Base-by-base conservation (phyloP, 164 flowering plant genomes). In the Buxus sempervirens region DNA sequence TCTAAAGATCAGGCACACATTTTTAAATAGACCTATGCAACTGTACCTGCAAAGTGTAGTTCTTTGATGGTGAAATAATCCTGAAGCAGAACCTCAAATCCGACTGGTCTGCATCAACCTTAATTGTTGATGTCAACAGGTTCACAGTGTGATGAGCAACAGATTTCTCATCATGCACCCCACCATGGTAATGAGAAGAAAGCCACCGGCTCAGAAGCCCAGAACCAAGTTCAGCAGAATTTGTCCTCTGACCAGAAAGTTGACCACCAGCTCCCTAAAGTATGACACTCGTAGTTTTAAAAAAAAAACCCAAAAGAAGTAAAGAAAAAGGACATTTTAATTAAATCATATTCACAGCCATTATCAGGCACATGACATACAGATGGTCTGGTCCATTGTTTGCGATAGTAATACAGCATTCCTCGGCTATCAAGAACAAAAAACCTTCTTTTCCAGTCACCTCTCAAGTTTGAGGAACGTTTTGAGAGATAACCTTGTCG, bases 381-480 rank as follows among this genome's bases (percentile, higher is more conserved):
- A 71, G 90, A 82, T 73, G 90, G 67, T 63, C 77, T 81, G 70
- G 69, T 79, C 70, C 79, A 80, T 66, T 85, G 93, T 80, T 91
- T 91, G 64, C 95, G 95, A 76, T 94, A 91, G 73, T 94, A 94
- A 77, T 91, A 94, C 70, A 94, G 70, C 96, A 90, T 87, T 68
- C 98, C 98, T 59, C 96, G 87, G 79, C 90, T 94, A 77, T 94
- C 98, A 72, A 94, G 96, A 75, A 94, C 90, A 77, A 94, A 94
- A 78, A 85, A 94, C 68, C 98, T 85, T 75, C 97, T 86, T 72
- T 94, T 94, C 98, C 97, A 94, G 74, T 94, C 98, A 79, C 85
- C 97, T 73, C 98, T 85, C 80, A 94, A 76, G 70, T 88, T 94
- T 60, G 98, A 91, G 60, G 98, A 94, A 54, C 97, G 98, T 64